Evolutionary conservation across 176 grass and related monocot genomes (phyloP).

Genomic region (Phragmites australis): DNA sequence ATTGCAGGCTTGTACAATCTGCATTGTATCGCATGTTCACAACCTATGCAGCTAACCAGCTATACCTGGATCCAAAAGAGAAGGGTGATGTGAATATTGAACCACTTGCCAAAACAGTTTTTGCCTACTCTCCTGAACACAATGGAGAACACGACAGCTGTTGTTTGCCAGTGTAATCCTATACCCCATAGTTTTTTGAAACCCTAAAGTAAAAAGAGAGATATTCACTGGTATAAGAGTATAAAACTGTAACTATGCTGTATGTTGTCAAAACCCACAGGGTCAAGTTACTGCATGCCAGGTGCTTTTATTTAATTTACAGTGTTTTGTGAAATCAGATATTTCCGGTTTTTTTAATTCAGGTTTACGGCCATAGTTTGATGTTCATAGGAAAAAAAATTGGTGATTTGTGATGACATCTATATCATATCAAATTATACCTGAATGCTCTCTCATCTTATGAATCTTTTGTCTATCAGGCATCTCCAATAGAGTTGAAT

Average conservation of each 20-base stretch:
- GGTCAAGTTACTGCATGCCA: not conserved
- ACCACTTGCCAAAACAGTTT: not conserved
- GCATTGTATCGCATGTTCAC: conserved; percentile 7
- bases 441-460: conserved; percentile 14
- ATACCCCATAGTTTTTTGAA: not conserved
- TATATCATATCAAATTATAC: conserved; percentile 3
- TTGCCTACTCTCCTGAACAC: not conserved
- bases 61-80: not conserved
- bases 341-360: not conserved
- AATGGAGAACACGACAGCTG: not conserved
- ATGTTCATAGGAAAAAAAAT: not conserved
- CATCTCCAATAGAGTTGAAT: conserved; percentile 88
- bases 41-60: not conserved
- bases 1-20: conserved; percentile 2
- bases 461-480: conserved; percentile 45
- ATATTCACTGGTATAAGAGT: not conserved
- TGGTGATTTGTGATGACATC: not conserved
- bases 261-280: not conserved
- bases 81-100: not conserved
- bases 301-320: not conserved
- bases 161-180: not conserved
- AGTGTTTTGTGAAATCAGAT: not conserved
- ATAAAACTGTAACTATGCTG: not conserved
- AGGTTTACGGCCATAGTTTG: not conserved
- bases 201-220: not conserved